phyloP scores from a whole-genome alignment of 2,329 filamentous ascomycete species.

The Talaromyces atroroseus region DNA sequence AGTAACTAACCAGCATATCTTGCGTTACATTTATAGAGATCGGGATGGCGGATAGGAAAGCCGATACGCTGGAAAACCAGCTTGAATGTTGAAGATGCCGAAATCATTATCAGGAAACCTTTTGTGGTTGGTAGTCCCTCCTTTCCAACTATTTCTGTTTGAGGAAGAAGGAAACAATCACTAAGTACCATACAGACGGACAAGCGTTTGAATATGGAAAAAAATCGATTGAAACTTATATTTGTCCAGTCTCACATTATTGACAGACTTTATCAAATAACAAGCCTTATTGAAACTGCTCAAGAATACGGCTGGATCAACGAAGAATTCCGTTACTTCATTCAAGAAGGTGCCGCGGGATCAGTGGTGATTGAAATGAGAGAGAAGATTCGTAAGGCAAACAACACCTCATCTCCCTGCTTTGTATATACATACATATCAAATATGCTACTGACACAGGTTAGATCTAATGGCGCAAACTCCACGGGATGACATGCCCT shows the following conservation, averaged over 20 bases:
- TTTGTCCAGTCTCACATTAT: not conserved
- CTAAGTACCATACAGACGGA: not conserved
- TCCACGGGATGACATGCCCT: not conserved
- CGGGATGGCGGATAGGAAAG: not conserved
- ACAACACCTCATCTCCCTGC: too few species aligned
- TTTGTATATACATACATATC: not conserved
- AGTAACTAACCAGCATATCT: too few species aligned
- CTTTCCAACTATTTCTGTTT: too few species aligned
- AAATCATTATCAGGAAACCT: not conserved
- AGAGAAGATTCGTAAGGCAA: not conserved
- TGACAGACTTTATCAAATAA: not conserved
- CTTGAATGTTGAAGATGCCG: not conserved
- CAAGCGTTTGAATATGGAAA: not conserved
- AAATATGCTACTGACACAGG: not conserved
- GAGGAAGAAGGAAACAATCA: too few species aligned
- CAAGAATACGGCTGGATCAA: not conserved
- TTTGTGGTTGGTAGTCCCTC: not conserved
- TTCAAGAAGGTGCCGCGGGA: not conserved
- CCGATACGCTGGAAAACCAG: not conserved
- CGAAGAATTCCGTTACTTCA: not conserved
- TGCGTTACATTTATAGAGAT: not conserved
- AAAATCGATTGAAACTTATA: not conserved
- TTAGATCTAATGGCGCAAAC: not conserved
- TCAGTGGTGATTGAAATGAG: not conserved
- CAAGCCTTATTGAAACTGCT: not conserved